Conservation (phyloP, 2,329 filamentous ascomycete genomes). For the Botrytis fabae region DNA sequence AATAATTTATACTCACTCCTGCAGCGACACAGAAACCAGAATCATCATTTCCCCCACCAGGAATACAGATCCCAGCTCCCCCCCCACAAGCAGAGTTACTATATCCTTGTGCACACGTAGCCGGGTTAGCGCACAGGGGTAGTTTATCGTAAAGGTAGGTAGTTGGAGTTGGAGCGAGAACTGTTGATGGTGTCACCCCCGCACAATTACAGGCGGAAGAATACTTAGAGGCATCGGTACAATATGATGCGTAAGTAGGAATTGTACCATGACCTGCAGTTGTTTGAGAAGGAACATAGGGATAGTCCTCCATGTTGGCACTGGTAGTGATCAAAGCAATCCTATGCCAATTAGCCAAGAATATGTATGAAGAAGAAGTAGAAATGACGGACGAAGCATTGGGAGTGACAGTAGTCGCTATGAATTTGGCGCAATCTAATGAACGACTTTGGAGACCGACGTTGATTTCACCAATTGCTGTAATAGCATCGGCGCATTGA, state of each 20-base stretch:
- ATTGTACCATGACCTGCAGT: neutral
- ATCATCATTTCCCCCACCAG: neutral
- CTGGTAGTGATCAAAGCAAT: conserved; percentile 14
- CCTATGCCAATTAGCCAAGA: neutral
- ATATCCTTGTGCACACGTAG: conserved; percentile 8
- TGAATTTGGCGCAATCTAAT: conserved; percentile 10
- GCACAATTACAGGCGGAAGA: conserved; percentile 23
- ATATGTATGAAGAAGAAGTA: neutral
- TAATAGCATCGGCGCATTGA: conserved; percentile 20
- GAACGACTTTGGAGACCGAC: conserved; percentile 17
- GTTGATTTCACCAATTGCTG: conserved; percentile 18
- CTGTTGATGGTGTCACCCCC: neutral
- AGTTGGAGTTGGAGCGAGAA: conserved; percentile 7
- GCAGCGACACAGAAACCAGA: conserved; percentile 9
- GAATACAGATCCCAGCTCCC: conserved; percentile 15
- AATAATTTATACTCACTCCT: neutral
- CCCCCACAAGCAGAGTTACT: neutral
- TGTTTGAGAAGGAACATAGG: neutral
- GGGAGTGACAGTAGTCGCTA: conserved; percentile 16
- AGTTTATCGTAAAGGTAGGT: conserved; percentile 15
- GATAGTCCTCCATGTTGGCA: conserved; percentile 13
- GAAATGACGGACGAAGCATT: conserved; percentile 15
- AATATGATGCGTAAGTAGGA: conserved; percentile 20
- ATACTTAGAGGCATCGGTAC: conserved; percentile 3
- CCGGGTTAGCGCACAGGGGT: conserved; percentile 10